Evolutionary conservation across 148 eudicot genomes (phyloP).

Genomic region (Camellia sinensis): DNA sequence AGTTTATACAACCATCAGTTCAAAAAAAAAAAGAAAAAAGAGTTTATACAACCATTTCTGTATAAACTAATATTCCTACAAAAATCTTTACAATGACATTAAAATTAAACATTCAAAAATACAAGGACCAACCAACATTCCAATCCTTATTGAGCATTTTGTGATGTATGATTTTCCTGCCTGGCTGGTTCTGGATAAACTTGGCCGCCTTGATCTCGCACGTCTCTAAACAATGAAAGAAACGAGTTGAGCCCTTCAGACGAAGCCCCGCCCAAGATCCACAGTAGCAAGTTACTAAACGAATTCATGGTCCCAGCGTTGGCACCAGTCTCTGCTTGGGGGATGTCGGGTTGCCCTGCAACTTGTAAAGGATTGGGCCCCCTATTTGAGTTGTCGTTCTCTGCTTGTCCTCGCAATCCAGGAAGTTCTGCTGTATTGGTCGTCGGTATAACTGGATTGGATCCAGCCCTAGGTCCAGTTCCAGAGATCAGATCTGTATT

Average conservation of each 20-base stretch:
- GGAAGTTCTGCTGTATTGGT: slow-evolving; percentile 34
- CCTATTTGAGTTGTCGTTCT: slow-evolving; percentile 33
- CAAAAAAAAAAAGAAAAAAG: too few relatives aligned
- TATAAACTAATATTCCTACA: background rate
- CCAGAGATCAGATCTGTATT: slow-evolving; percentile 39
- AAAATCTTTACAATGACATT: background rate
- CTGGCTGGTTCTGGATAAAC: slow-evolving; percentile 51
- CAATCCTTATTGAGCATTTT: slow-evolving; percentile 30
- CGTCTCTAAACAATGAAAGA: slow-evolving; percentile 83
- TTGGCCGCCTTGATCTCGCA: slow-evolving; percentile 79
- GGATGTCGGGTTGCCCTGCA: slow-evolving; percentile 46
- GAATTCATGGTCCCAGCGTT: slow-evolving; percentile 82
- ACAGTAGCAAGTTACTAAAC: slow-evolving; percentile 76
- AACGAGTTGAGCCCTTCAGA: slow-evolving; percentile 89
- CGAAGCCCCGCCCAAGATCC: slow-evolving; percentile 90
- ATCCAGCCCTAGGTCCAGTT: slow-evolving; percentile 39
- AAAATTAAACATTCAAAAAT: too few relatives aligned
- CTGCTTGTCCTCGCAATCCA: slow-evolving; percentile 37
- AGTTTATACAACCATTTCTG: background rate
- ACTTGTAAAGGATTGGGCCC: slow-evolving; percentile 45
- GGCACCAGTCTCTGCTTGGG: slow-evolving; percentile 56
- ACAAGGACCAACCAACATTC: background rate
- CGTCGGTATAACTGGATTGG: slow-evolving; percentile 33
- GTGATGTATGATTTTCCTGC: slow-evolving; percentile 40
- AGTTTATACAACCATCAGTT: too few relatives aligned